Percentiles rank a stretch among this genome's conserved stretches.
Conservation (phyloP, 2,329 filamentous ascomycete genomes). For the Bipolaris bicolor region DNA sequence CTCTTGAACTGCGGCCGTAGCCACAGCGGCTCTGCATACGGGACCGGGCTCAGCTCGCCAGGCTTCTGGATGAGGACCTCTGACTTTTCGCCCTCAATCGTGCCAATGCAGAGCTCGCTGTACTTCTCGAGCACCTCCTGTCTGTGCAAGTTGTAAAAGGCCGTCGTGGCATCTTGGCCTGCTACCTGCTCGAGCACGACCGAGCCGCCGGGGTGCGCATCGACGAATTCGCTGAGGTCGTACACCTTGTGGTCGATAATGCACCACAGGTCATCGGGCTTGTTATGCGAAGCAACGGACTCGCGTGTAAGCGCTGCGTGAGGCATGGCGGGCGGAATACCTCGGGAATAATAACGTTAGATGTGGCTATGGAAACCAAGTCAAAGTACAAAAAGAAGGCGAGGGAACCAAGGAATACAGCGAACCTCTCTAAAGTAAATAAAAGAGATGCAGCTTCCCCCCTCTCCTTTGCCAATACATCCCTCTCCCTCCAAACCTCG, state of each 20-base stretch:
- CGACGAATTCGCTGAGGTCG: conserved; percentile 82
- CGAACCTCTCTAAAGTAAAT: no score
- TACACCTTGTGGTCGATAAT: conserved; percentile 88
- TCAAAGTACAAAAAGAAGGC: neutral
- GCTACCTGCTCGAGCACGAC: conserved; percentile 81
- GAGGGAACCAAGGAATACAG: conserved; percentile 1
- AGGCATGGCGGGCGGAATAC: conserved; percentile 32
- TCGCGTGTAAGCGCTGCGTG: conserved; percentile 54
- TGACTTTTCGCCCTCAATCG: conserved; percentile 74
- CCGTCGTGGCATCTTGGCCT: conserved; percentile 78
- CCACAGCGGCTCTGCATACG: conserved; percentile 87
- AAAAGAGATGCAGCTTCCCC: no score
- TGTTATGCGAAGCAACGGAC: conserved; percentile 76
- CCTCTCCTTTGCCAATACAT: no score
- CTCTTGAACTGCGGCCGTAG: conserved; percentile 75
- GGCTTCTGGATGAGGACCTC: conserved; percentile 72
- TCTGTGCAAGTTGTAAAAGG: conserved; percentile 90
- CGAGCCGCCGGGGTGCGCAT: conserved; percentile 83
- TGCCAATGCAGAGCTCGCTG: conserved; percentile 74
- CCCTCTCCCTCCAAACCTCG: neutral
- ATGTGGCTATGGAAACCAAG: neutral
- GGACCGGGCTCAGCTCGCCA: conserved; percentile 76
- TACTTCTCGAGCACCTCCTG: conserved; percentile 90
- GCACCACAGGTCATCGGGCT: conserved; percentile 78
- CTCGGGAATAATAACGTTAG: neutral